Evolutionary conservation across 148 eudicot genomes (phyloP), one percentile per base, ranked within the genome.

Genomic region (Pouteria glomerata): DNA sequence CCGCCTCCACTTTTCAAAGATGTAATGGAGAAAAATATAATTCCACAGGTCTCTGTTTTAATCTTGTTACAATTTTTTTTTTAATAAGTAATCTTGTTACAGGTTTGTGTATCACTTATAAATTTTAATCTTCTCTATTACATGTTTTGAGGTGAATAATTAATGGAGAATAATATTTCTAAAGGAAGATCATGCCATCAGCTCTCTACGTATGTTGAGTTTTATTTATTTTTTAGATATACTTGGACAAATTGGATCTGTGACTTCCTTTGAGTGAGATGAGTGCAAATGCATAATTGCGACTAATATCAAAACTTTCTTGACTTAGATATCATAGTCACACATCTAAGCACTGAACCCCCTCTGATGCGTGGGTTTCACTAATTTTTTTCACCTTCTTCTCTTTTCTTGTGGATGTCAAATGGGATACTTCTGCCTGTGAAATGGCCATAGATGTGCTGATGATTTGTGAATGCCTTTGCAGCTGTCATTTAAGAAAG

Each of bases 1-100:
- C 98, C 98, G 2, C 98, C 97, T 3, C 98, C 98, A 1, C 92
- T 95, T 70, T 95, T 95, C 62, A 80, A 84, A 69, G 98, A 95
- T 76, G 90, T 91, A 58, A 91, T 95, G 97, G 98, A 95, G 78
- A 95, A 91, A 65, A 91, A 95, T 63, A 95, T 91, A 18, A 95
- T 95, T 10, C 98, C 98, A 18, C 99, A 95, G 99, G 99, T 95
- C 50, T 68, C 53, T 66, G 24, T 41, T 63, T 10, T 6, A 24
- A 23, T 18, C 15, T 48, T 31, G 58, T 63, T 42, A 23, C 55
- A n/a, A n/a, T 11, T n/a, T 21, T 68, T 16, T 11, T 29, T 2
- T 14, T 52, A 50, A 19, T 42, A 56, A 2, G 30, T n/a, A n/a
- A n/a, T n/a, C n/a, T n/a, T n/a, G n/a, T n/a, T n/a, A n/a, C n/a